Percentiles rank a stretch among this genome's conserved stretches.
Conservation (phyloP, 192 early-diverging fungal species). For the Phycomyces nitens region DNA sequence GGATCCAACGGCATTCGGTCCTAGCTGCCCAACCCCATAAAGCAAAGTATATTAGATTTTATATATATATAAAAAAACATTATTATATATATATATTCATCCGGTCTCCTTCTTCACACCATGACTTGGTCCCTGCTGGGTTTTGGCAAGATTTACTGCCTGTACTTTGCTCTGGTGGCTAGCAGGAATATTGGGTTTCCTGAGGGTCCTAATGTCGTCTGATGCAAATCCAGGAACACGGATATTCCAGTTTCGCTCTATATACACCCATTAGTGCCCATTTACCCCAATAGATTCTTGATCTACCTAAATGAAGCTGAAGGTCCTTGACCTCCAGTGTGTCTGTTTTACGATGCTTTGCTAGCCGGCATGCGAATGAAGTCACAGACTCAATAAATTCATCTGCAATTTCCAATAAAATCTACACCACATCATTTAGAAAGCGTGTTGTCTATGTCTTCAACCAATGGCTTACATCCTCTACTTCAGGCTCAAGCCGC, state of each 20-base stretch:
- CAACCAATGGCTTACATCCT: conserved; percentile 63
- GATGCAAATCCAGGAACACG: conserved; percentile 84
- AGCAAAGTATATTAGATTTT: too few relatives aligned
- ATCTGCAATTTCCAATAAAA: conserved; percentile 80
- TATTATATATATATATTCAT: too few relatives aligned
- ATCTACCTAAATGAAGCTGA: conserved; percentile 73
- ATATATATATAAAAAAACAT: too few relatives aligned
- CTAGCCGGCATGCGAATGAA: conserved; percentile 76
- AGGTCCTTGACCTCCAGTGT: conserved; percentile 83
- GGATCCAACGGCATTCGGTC: too few relatives aligned
- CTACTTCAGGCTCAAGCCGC: conserved; percentile 77
- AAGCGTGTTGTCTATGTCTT: too few relatives aligned
- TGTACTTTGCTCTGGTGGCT: conserved; percentile 62
- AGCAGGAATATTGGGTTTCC: conserved; percentile 61
- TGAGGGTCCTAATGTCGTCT: conserved; percentile 74
- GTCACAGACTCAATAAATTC: conserved; percentile 87
- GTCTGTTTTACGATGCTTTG: conserved; percentile 77
- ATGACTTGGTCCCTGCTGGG: conserved; percentile 5
- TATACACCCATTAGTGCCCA: too few relatives aligned
- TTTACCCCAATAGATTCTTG: neutral
- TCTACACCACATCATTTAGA: conserved; percentile 31
- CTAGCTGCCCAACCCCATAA: too few relatives aligned
- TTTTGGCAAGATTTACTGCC: conserved; percentile 55
- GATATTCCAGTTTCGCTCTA: conserved; percentile 86
- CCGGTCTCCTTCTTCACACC: neutral